Evolutionary conservation across 805 yeast genomes (phyloP), one percentile per base, ranked within the genome.

Genomic region (Teunomyces aglyptinius): DNA sequence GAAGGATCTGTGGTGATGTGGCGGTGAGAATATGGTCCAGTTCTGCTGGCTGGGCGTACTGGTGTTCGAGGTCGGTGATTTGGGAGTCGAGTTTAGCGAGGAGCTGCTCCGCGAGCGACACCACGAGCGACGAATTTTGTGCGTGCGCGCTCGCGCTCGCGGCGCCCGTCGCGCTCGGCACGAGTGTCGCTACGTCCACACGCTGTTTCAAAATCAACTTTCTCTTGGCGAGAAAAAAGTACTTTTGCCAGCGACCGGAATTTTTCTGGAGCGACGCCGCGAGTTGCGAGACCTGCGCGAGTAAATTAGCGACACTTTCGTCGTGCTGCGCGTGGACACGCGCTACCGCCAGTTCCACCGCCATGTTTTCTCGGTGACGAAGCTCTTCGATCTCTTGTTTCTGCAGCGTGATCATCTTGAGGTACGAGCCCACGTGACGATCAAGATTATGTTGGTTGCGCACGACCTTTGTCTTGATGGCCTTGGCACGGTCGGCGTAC

Each of bases 401-500:
- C 58, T 87, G 96, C 57, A 86, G 90, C 2, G 90, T 81, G 31
- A 89, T 89, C 85, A 86, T 85, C 64, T 84, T 83, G 58, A 88
- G 68, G 59, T 89, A 90, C 3, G 91, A 83, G 0, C 94, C 89
- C 38, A 89, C 91, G 65, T 89, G 96, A 36, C 92, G 72, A 58
- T 85, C 88, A 50, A 90, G 73, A 48, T 82, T 84, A 44, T 82
- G 89, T 50, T 82, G 83, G 59, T 90, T 90, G 50, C 94, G 67
- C 2, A 79, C 74, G 2, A 87, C 71, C 54, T 87, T 88, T 0
- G 96, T 91, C 60, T 87, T 87, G 55, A 91, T 91, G 53, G 86
- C 90, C 60, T 90, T 90, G 12, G 97, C 97, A 35, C 97, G 71
- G 60, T 89, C 83, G 0, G 97, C 97, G 64, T 91, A 92, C 61